Evolutionary conservation across 2,329 filamentous ascomycete species (phyloP).

Genomic region (Cladosporium austrohemisphaericum): DNA sequence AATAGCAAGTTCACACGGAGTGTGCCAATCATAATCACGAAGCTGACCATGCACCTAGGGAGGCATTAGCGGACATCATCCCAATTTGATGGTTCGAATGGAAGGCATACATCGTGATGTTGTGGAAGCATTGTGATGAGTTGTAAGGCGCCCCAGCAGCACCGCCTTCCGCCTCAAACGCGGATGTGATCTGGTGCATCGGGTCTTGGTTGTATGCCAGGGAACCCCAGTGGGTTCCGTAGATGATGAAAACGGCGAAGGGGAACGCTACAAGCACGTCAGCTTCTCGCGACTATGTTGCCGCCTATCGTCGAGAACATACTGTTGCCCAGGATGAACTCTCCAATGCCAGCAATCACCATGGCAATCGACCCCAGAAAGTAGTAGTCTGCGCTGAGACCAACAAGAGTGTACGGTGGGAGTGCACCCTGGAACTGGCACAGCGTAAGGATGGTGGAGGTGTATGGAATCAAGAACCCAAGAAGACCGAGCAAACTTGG

Average conservation of each 20-base stretch:
- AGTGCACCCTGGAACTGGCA: slow-evolving; percentile 22
- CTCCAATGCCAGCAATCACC: slow-evolving; percentile 26
- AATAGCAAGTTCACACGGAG: slow-evolving; percentile 27
- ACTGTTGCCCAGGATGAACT: slow-evolving; percentile 31
- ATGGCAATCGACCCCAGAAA: slow-evolving; percentile 28
- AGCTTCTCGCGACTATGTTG: background rate
- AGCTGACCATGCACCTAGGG: slow-evolving; percentile 26
- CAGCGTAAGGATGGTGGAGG: slow-evolving; percentile 27
- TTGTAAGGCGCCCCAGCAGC: slow-evolving; percentile 21
- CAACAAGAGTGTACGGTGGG: slow-evolving; percentile 21
- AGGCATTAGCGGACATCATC: background rate
- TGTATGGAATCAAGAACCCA: slow-evolving; percentile 28
- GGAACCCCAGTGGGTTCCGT: slow-evolving; percentile 27
- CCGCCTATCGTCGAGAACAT: slow-evolving; percentile 1
- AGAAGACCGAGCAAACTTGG: slow-evolving; percentile 28
- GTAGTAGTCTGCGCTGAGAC: slow-evolving; percentile 27
- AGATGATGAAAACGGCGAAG: slow-evolving; percentile 29
- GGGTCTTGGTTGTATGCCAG: slow-evolving; percentile 28
- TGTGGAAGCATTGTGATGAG: slow-evolving; percentile 27
- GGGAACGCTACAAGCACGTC: slow-evolving; percentile 20
- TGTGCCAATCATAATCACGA: slow-evolving; percentile 25
- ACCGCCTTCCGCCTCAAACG: slow-evolving; percentile 18
- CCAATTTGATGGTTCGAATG: background rate
- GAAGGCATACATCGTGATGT: slow-evolving; percentile 23
- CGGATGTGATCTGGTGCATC: slow-evolving; percentile 19